A percentile compares a stretch with the other conserved stretches of the same genome.
These are phyloP conservation scores for Apiospora malaysiana DNA, from an alignment of 2,329 filamentous ascomycete genomes.

Conservation along the genomic window DNA sequence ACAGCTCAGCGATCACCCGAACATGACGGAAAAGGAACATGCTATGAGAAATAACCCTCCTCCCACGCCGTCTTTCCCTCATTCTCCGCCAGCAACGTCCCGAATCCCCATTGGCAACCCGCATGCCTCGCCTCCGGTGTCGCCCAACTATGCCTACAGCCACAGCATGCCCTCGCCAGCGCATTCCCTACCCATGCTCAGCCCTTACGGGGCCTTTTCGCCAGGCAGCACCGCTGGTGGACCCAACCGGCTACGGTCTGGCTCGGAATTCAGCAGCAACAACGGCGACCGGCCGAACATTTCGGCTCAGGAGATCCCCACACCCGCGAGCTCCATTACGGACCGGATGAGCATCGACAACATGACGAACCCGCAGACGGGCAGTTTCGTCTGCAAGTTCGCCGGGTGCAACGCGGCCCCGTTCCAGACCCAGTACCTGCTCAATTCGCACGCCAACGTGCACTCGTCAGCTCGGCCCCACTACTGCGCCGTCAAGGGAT, in stretches of 20 bases:
- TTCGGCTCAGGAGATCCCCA: conserved; percentile 51
- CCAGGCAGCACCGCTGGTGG: conserved; percentile 23
- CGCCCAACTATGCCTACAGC: conserved; percentile 54
- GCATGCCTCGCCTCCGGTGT: conserved; percentile 55
- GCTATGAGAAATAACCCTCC: conserved; percentile 34
- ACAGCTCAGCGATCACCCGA: conserved; percentile 41
- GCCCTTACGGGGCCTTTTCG: conserved; percentile 40
- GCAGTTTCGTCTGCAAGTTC: conserved; percentile 63
- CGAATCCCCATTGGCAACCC: conserved; percentile 41
- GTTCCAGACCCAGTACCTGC: conserved; percentile 78
- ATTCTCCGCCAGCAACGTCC: conserved; percentile 42
- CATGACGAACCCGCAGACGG: conserved; percentile 57
- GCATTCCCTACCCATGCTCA: conserved; percentile 47
- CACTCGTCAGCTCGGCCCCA: conserved; percentile 70
- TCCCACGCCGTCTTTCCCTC: conserved; percentile 33
- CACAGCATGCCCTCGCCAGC: conserved; percentile 54
- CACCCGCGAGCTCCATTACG: conserved; percentile 46
- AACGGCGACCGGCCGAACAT: conserved; percentile 54
- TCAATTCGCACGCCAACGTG: conserved; percentile 81
- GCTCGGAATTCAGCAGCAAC: conserved; percentile 51
- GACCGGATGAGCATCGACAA: conserved; percentile 66
- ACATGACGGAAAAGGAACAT: conserved; percentile 34
- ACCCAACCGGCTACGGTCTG: conserved; percentile 37
- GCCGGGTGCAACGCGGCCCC: conserved; percentile 72
- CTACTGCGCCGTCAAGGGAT: conserved; percentile 68